Conservation (phyloP, 2,329 filamentous ascomycete genomes). For the Fusarium sambucinum region DNA sequence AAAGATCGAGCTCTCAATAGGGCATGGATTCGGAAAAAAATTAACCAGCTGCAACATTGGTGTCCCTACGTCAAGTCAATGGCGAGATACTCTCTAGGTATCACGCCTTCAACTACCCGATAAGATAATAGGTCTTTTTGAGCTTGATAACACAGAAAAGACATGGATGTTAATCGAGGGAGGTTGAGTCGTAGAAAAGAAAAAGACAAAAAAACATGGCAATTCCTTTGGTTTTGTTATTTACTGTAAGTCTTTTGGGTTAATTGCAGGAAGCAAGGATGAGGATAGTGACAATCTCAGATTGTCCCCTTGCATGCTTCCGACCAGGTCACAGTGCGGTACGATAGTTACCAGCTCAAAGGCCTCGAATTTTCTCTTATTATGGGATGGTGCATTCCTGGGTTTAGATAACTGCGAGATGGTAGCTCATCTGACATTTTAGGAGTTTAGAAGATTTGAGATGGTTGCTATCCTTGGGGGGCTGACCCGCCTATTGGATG, state of each 20-base stretch:
- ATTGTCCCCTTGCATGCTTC: background rate
- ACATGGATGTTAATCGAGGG: background rate
- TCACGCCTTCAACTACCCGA: slow-evolving; percentile 29
- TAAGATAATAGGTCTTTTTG: slow-evolving; percentile 20
- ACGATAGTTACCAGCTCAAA: background rate
- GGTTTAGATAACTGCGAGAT: background rate
- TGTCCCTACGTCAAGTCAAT: slow-evolving; percentile 20
- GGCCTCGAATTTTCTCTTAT: background rate
- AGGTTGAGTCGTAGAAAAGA: background rate
- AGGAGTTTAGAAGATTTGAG: background rate
- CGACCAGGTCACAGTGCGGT: background rate
- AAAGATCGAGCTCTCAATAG: background rate
- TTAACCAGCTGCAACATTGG: slow-evolving; percentile 13
- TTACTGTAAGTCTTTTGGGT: background rate
- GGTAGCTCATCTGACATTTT: background rate
- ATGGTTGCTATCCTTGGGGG: background rate
- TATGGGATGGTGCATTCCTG: background rate
- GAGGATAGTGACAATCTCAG: background rate
- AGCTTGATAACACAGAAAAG: background rate
- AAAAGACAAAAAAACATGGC: background rate
- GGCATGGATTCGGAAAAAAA: background rate
- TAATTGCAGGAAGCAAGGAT: background rate
- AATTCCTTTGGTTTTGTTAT: background rate
- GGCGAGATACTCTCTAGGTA: slow-evolving; percentile 36
- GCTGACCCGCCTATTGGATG: background rate